Conservation (phyloP, 202 grass and related monocot genomes). For the Dendrocalamus latiflorus region DNA sequence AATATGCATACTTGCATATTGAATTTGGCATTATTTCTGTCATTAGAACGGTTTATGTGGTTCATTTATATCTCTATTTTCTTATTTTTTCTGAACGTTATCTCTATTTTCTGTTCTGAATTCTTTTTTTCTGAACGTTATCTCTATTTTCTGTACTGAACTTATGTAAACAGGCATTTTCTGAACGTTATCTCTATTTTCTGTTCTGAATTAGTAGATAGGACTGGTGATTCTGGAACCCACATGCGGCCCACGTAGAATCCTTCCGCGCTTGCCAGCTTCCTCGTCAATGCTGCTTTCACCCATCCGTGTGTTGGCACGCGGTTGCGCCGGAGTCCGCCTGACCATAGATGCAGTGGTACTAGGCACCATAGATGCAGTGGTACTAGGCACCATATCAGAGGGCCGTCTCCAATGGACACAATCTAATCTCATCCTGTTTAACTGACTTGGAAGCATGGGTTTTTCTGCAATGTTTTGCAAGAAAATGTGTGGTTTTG, state of each 20-base stretch:
- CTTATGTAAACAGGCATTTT: not conserved
- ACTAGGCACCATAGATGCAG: no score
- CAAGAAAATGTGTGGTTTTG: not conserved
- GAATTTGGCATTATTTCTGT: not conserved
- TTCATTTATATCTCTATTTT: slow-evolving; percentile 5
- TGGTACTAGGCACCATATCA: not conserved
- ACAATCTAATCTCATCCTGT: not conserved
- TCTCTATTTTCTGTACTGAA: no score
- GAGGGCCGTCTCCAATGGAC: not conserved
- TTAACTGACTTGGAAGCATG: not conserved
- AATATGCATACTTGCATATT: not conserved
- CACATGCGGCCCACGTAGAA: no score
- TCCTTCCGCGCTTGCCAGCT: no score
- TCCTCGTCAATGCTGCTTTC: no score
- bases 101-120: slow-evolving; percentile 13
- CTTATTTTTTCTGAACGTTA: not conserved
- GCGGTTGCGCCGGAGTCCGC: no score
- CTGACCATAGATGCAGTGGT: no score
- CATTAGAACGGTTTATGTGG: not conserved
- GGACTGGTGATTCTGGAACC: no score
- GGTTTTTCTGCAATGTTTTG: not conserved
- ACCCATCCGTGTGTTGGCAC: no score
- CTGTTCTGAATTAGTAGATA: no score
- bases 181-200: no score
- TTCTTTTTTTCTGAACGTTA: no score